Evolutionary conservation across 1,284 basidiomycete genomes (phyloP), one percentile per base, ranked within the genome.

Genomic region (Sphagnurus paluster): DNA sequence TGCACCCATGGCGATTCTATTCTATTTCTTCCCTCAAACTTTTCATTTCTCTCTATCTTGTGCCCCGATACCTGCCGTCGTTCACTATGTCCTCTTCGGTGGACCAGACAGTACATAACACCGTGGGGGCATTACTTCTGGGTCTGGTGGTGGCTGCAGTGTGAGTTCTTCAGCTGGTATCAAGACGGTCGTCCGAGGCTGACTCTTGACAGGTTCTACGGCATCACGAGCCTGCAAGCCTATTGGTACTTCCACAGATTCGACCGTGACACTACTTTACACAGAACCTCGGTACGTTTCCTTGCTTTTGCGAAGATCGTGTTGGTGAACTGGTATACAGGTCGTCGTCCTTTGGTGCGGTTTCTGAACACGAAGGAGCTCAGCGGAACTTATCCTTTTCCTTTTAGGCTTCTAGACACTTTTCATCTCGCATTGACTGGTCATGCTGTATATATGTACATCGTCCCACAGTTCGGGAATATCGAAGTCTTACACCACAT

Each of bases 211-310:
- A 74, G 71, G 32, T 48, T 75, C 11, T 72, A 64, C 36, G 72
- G 72, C 9, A 60, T 71, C 42, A 72, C 67, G 4, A 64, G 61
- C 13, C 57, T 72, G 5, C 72, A 74, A 43, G 55, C 61, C 4
- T 71, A 67, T 44, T 61, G 63, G 55, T 75, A 73, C 47, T 75
- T 67, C 44, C 67, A 72, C 35, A 56, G 64, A n/a, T 75, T 62
- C 53, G 54, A 54, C 5, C 57, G 59, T 8, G 72, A 75, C 52
- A 60, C 64, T 2, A 38, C 50, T 4, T 49, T 72, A 11, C 66
- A 73, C 52, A 71, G 67, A 53, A 52, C 43, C 38, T 57, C 69
- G 14, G 71, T 72, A 41, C 52, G 67, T 56, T 3, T 17, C 14
- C n/a, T 29, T 36, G 24, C n/a, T 16, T 2, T 4, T 35, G 4